Conservation (phyloP, 1,139 yeast genomes). For the Sugiyamaella pinicola region DNA sequence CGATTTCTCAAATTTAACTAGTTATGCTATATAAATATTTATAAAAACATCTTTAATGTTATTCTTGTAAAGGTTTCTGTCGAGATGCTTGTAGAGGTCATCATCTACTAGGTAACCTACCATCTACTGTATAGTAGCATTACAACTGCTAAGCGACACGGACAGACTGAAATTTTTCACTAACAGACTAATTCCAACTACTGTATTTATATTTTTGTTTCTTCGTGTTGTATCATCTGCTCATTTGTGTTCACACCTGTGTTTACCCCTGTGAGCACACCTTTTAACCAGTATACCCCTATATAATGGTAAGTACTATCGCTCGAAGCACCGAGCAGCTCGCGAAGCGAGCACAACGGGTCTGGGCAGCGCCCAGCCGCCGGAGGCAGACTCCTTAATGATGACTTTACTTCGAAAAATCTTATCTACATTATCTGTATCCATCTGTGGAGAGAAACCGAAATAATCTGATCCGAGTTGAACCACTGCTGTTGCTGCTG, state of each 20-base stretch:
- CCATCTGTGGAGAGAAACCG: slow-evolving; percentile 27
- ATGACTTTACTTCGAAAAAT: slow-evolving; percentile 8
- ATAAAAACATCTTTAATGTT: not conserved
- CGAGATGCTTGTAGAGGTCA: not conserved
- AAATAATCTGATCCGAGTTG: not conserved
- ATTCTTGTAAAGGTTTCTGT: not conserved
- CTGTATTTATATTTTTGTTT: too few relatives aligned
- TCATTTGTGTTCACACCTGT: too few relatives aligned
- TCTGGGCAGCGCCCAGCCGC: not conserved
- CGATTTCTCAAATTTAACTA: not conserved
- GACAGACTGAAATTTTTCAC: too few relatives aligned
- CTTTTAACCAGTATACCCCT: too few relatives aligned
- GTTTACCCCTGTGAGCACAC: too few relatives aligned
- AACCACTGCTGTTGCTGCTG: too few relatives aligned
- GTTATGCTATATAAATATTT: too few relatives aligned
- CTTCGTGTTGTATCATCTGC: too few relatives aligned
- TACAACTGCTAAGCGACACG: not conserved
- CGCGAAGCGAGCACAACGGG: too few relatives aligned
- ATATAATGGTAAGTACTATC: not conserved
- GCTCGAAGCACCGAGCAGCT: not conserved
- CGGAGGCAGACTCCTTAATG: not conserved
- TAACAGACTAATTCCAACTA: too few relatives aligned
- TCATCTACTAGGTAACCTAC: not conserved
- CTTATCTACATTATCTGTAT: slow-evolving; percentile 33
- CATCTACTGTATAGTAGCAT: not conserved